A percentile compares a stretch with the other conserved stretches of the same genome.
Evolutionary conservation across 352 stramenopile genomes (phyloP).

Genomic region (Globisporangium orthogonon): DNA sequence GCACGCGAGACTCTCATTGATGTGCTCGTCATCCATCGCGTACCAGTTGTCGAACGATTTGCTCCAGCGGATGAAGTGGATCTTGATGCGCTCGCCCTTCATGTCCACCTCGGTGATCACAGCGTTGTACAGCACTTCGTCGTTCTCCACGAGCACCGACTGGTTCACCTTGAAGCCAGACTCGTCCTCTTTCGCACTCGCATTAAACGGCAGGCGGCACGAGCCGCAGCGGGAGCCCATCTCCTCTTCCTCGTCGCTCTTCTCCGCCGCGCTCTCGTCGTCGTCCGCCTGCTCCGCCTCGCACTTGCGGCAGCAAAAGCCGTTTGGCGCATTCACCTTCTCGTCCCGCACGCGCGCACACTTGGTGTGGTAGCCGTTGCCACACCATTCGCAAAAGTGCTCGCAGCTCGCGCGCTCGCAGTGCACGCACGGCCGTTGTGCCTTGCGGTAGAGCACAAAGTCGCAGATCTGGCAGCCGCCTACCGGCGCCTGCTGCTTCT

Average conservation of each 20-base stretch:
- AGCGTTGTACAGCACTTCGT: constrained; percentile 84
- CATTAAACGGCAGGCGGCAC: constrained; percentile 50
- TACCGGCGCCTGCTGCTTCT: constrained; percentile 33
- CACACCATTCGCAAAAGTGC: constrained; percentile 84
- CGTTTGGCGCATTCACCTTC: constrained; percentile 41
- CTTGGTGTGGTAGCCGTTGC: constrained; percentile 70
- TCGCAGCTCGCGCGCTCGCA: constrained; percentile 59
- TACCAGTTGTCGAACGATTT: constrained; percentile 89
- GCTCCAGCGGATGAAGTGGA: constrained; percentile 82
- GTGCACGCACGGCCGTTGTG: constrained; percentile 57
- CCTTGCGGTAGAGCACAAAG: constrained; percentile 66
- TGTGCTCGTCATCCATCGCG: constrained; percentile 84
- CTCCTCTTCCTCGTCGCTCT: constrained; percentile 29
- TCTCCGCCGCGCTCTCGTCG: constrained; percentile 28
- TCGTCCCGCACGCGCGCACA: constrained; percentile 50
- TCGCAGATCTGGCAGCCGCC: constrained; percentile 77
- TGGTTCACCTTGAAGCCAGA: constrained; percentile 76
- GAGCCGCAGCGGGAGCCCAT: constrained; percentile 60
- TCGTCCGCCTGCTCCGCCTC: constrained; percentile 60
- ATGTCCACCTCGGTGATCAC: constrained; percentile 79
- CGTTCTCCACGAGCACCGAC: constrained; percentile 79
- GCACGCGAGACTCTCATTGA: constrained; percentile 86
- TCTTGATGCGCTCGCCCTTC: constrained; percentile 70
- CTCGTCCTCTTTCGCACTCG: constrained; percentile 21
- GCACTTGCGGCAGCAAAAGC: constrained; percentile 74